Base-by-base conservation (phyloP, 2,329 filamentous ascomycete species). In the Neopestalotiopsis rosae region DNA sequence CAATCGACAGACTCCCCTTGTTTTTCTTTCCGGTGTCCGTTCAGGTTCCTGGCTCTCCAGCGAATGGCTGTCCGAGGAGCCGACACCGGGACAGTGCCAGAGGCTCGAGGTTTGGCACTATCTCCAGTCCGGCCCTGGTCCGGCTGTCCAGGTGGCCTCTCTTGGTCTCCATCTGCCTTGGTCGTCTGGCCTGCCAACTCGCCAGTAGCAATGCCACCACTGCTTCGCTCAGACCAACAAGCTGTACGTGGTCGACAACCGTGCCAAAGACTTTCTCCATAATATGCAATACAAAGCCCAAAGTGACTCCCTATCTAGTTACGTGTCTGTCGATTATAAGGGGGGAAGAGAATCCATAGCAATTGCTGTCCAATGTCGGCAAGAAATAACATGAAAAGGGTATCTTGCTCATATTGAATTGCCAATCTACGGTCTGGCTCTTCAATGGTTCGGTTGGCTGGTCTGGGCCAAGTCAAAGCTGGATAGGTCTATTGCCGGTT, bases 171-270 rank as follows among this genome's bases (percentile, higher is more conserved):
- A 52, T 52, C 45, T n/a, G 45, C 17, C 45, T 28, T 52, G 45
- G 45, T 52, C 20, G 45, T 52, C 57, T 34, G 13, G 30, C 45
- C 45, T 52, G 45, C 45, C 45, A 52, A 52, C 45, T 52, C 45
- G n/a, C 17, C 45, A 52, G 45, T 52, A 52, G 17, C 45, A 4
- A 52, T 52, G 45, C 45, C 45, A n/a, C 45, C 56, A 59, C 30
- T 24, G 30, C 24, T 10, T 61, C 63, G 63, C 63, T 66, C 63
- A 56, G 40, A n/a, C 65, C 65, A 67, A 61, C 45, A 52, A 20
- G 45, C 65, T 52, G 65, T 59, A 59, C 52, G 65, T 56, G 65
- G 65, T n/a, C 65, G 58, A 49, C 30, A 32, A 38, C 65, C 65
- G 65, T 67, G 32, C 56, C 20, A 56, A n/a, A 59, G 49, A 52